Conservation (phyloP, 1,284 basidiomycete genomes). For the Apiotrichum brassicae region DNA sequence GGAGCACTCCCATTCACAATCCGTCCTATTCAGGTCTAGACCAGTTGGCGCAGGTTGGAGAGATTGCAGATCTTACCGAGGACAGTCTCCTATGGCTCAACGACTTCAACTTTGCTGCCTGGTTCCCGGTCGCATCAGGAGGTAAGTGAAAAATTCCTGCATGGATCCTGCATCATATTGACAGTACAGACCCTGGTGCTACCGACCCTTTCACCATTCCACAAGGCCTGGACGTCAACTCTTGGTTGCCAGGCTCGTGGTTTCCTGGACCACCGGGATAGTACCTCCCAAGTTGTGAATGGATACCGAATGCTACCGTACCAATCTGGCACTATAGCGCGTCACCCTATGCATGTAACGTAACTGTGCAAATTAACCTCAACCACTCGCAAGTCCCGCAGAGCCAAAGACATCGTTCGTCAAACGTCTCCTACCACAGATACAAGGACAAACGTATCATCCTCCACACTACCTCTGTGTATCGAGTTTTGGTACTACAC, state of each 20-base stretch:
- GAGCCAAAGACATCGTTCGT: no score
- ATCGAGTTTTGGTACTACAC: no score
- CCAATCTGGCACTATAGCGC: no score
- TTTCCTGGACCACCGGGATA: background rate
- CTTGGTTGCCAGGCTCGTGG: background rate
- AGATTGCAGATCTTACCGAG: background rate
- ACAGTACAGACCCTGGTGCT: background rate
- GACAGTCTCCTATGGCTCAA: constrained; percentile 7
- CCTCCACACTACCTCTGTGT: no score
- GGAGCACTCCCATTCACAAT: constrained; percentile 14
- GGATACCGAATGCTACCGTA: no score
- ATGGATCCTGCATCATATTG: background rate
- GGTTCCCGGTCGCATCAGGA: constrained; percentile 10
- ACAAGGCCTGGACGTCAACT: background rate
- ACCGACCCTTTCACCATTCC: background rate
- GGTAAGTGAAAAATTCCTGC: background rate
- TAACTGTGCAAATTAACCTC: no score
- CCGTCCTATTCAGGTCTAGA: background rate
- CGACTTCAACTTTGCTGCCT: constrained; percentile 12
- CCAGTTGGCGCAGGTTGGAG: background rate
- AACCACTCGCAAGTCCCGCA: no score
- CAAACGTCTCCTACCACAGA: no score
- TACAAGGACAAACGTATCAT: no score
- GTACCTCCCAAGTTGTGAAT: background rate
- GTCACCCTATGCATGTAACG: no score